Base-by-base conservation (phyloP, 192 early-diverging fungal species). In the Backusella tuberculispora region DNA sequence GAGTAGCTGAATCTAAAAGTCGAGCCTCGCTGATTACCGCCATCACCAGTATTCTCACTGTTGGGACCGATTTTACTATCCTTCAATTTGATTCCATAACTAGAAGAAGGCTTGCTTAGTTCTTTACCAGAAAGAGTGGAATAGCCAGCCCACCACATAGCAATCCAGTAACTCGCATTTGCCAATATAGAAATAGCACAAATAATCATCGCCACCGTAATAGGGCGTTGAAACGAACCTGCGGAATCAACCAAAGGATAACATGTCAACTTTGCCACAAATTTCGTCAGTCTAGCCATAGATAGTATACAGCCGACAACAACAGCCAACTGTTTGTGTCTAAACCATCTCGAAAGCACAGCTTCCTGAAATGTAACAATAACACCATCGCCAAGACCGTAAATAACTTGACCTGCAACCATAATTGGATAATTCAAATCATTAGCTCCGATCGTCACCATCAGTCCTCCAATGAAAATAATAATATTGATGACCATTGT, bases 301-400 rank as follows among this genome's bases (percentile, higher is more conserved):
- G 89, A 86, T 26, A 94, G 81, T 66, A 90, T 85, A 53, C 88
- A 71, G 5, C 88, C 91, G 60, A 94, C 83, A 9, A 91, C 90
- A 29, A 92, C 79, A 0, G 89, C 86, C 44, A 94, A 83, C 0
- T 88, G 85, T 46, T 87, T 86, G 73, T 90, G 87, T 53, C 84
- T 85, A 74, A 94, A 94, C 85, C 91, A 93, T 83, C 89, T 86
- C 5, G 88, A 86, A 38, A 92, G 83, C 9, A 94, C 90, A 0
- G 91, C 91, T 70, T 94, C 91, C 78, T 94, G 92, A 37, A 92
- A 89, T 9, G 90, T 89, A 0, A 88, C 87, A 71, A 94, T 90
- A 14, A 90, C 84, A 0, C 90, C 92, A 8, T 87, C 88, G 13
- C 92, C 92, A 10, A 93, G 83, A 8, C 92, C 91, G 63, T 79